These are phyloP conservation scores for Calonectria pteridis DNA, from an alignment of 2,329 filamentous ascomycete species.

Conservation along the genomic window DNA sequence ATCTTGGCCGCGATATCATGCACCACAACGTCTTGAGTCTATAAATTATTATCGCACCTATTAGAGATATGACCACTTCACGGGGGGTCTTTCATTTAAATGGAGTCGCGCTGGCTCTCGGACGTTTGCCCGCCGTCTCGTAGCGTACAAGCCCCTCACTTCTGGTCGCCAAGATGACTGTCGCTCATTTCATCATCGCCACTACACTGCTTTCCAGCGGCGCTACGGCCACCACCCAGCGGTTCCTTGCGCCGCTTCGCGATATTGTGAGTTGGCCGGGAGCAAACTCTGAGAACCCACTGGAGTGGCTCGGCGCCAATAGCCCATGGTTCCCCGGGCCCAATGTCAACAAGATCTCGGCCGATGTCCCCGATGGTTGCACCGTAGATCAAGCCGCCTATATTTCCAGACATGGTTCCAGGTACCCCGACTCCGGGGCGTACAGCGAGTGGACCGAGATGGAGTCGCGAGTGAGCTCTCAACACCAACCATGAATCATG, in stretches of 20 bases:
- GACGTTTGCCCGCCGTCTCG: too few species aligned
- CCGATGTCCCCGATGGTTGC: slow-evolving; percentile 67
- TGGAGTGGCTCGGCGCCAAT: slow-evolving; percentile 25
- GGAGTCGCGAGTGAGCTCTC: slow-evolving; percentile 53
- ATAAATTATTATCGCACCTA: slow-evolving; percentile 11
- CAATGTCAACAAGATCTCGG: slow-evolving; percentile 67
- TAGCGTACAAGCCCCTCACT: not conserved
- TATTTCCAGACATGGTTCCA: slow-evolving; percentile 70
- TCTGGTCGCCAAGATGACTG: not conserved
- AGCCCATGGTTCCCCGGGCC: slow-evolving; percentile 53
- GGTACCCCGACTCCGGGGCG: slow-evolving; percentile 72
- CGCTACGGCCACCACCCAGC: not conserved
- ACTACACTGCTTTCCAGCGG: not conserved
- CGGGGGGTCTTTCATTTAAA: not conserved
- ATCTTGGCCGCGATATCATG: slow-evolving; percentile 3
- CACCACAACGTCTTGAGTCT: not conserved
- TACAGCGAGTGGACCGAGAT: slow-evolving; percentile 68
- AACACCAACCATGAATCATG: fast-evolving
- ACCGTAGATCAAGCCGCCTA: slow-evolving; percentile 72
- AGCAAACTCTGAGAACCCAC: slow-evolving; percentile 7
- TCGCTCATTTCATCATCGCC: not conserved
- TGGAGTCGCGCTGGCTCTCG: not conserved
- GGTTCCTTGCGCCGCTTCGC: slow-evolving; percentile 11
- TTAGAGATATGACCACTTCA: not conserved
- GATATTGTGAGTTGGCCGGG: slow-evolving; percentile 25